Base-by-base conservation (phyloP, 2,329 filamentous ascomycete species). In the Thelonectria rubi region DNA sequence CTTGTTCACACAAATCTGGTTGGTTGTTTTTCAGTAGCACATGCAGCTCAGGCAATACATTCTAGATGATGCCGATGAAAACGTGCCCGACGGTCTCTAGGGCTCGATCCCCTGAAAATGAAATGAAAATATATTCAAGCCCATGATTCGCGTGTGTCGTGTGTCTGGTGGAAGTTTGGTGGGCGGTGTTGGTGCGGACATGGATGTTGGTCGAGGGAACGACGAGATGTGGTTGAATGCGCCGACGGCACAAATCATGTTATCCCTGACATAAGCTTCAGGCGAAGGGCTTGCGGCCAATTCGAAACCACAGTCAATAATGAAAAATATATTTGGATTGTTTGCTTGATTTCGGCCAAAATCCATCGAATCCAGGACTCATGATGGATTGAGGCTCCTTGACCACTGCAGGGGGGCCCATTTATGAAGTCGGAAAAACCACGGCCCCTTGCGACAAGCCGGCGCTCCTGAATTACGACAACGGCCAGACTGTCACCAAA, bases 11-110 rank as follows among this genome's bases (percentile, higher is more conserved):
- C 68, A 64, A 74, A 73, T 73, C 70, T 72, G 75, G 72, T 76
- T 77, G 74, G 26, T 30, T 30, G 26, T 76, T 78, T 77, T 75
- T 77, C 70, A 73, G 70, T 77, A 78, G 78, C 75, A 78, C 76
- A 71, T 73, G 70, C 72, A 73, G 71, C 70, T 74, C 71, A 74
- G 73, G 74, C 74, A 76, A 75, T 76, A 71, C 72, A 74, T 74
- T 74, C 68, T 75, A 73, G 70, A 75, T 75, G 72, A 72, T 75
- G 74, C 71, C 73, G 67, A 75, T 67, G 66, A 70, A 67, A 47
- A 60, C 57, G 60, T 67, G 67, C 64, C 26, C 65, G 59, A 54
- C 58, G 66, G 63, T 64, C 58, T 65, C 51, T 51, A 24, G 51
- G 54, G 54, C 49, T 63, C 58, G 49, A 45, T 50, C 53, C 56